phyloP scores from a whole-genome alignment of 495 filamentous ascomycete species.

The Trichocladium uniseriatum region DNA sequence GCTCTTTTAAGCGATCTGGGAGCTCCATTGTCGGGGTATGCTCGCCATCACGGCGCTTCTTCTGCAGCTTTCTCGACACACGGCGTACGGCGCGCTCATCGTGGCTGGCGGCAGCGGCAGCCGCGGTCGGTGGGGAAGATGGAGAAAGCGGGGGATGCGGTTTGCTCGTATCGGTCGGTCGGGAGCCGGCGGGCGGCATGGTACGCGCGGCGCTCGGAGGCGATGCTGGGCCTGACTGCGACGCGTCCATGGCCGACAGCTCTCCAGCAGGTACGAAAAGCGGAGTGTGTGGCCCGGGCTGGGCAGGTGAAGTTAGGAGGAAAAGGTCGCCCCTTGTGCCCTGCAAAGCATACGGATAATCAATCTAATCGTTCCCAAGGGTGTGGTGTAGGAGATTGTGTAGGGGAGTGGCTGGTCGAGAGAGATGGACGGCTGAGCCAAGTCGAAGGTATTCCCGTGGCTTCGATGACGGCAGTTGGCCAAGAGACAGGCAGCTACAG shows the following conservation, averaged over 20 bases:
- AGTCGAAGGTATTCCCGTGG: no score
- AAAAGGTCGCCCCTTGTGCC: no score
- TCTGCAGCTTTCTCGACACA: conserved; percentile 47
- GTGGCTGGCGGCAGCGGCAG: conserved; percentile 8
- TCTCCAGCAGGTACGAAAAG: background rate
- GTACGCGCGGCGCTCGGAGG: background rate
- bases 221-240: background rate
- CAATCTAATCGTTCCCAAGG: no score
- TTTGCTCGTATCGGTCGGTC: background rate
- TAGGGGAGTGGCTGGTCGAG: no score
- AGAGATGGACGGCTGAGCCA: no score
- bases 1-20: conserved; percentile 67
- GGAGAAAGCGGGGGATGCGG: conserved; percentile 1
- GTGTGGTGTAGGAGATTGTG: background rate
- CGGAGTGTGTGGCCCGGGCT: background rate
- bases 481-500: background rate
- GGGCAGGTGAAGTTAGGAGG: background rate
- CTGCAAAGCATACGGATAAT: no score
- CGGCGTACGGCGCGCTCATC: conserved; percentile 24
- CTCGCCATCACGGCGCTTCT: conserved; percentile 42
- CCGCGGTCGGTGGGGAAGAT: conserved; percentile 7
- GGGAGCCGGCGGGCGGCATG: background rate
- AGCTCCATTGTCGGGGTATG: conserved; percentile 59
- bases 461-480: background rate
- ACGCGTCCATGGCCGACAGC: background rate